Evolutionary conservation across 176 grass and related monocot genomes (phyloP).

Genomic region (Lolium perenne): DNA sequence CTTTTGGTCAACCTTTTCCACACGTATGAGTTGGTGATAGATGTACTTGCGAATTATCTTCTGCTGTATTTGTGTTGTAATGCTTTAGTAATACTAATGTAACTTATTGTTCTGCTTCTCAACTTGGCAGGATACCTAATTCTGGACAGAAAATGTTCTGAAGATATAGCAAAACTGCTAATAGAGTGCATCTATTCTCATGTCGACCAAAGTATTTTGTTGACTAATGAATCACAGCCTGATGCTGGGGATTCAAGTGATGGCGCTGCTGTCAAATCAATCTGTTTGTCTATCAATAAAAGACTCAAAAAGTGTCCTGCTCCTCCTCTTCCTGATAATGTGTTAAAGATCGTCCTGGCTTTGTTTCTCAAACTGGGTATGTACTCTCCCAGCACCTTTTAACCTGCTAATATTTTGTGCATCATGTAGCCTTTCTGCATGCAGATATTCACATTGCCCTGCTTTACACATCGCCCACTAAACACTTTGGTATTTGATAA

Average conservation of each 20-base stretch:
- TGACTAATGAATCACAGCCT: conserved; percentile 41
- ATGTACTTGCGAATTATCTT: conserved; percentile 4
- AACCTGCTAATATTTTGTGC: conserved; percentile 13
- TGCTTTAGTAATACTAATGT: conserved; percentile 35
- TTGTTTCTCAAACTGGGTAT: conserved; percentile 95
- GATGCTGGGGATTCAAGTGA: conserved; percentile 45
- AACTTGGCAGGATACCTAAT: conserved; percentile 65
- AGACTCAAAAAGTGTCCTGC: conserved; percentile 47
- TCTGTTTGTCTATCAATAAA: conserved; percentile 71
- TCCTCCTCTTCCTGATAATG: conserved; percentile 47
- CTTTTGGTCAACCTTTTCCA: conserved; percentile 21
- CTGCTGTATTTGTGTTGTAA: conserved; percentile 28
- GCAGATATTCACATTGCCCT: neutral
- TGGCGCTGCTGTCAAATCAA: conserved; percentile 62
- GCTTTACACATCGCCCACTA: conserved; percentile 6
- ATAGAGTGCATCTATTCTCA: conserved; percentile 66
- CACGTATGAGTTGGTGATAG: neutral
- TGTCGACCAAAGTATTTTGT: conserved; percentile 50
- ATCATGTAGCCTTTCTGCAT: conserved; percentile 27
- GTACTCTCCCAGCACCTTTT: neutral
- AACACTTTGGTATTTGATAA: conserved; percentile 14
- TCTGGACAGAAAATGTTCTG: conserved; percentile 62
- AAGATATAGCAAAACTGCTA: conserved; percentile 64
- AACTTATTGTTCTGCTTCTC: conserved; percentile 36
- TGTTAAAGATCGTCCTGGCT: conserved; percentile 65